Conservation (phyloP, 495 filamentous ascomycete genomes). For the Hypoxylon subgilvum region DNA sequence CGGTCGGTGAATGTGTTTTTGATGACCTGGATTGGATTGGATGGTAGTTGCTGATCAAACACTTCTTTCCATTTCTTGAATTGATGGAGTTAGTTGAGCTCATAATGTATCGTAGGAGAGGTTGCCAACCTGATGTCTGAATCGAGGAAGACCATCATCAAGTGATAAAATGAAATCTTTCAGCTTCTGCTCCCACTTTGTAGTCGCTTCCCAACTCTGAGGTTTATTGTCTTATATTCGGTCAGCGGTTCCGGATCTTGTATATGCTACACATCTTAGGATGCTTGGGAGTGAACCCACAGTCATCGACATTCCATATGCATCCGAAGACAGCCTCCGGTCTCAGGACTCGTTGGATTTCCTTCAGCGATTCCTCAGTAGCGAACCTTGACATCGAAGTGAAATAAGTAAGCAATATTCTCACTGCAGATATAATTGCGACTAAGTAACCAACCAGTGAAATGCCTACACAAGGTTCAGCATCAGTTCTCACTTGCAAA, state of each 20-base stretch:
- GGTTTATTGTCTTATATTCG: constrained; percentile 56
- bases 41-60: constrained; percentile 57
- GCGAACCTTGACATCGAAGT: constrained; percentile 67
- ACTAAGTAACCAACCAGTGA: constrained; percentile 56
- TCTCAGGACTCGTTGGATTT: constrained; percentile 63
- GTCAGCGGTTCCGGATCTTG: constrained; percentile 7
- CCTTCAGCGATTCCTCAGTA: constrained; percentile 58
- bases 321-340: constrained; percentile 60
- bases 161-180: constrained; percentile 57
- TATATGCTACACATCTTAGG: neutral
- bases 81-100: constrained; percentile 4
- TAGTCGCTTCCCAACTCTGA: constrained; percentile 48
- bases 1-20: constrained; percentile 42
- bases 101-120: neutral
- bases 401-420: neutral
- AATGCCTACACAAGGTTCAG: constrained; percentile 52
- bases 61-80: constrained; percentile 55
- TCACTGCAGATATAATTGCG: neutral
- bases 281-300: constrained; percentile 41
- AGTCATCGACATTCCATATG: constrained; percentile 73
- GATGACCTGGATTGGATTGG: constrained; percentile 49
- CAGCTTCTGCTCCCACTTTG: constrained; percentile 60
- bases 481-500: constrained; percentile 5
- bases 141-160: constrained; percentile 60
- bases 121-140: constrained; percentile 49